Evolutionary conservation across 2,329 filamentous ascomycete genomes (phyloP).

Genomic region (Hypoxylon sp.): DNA sequence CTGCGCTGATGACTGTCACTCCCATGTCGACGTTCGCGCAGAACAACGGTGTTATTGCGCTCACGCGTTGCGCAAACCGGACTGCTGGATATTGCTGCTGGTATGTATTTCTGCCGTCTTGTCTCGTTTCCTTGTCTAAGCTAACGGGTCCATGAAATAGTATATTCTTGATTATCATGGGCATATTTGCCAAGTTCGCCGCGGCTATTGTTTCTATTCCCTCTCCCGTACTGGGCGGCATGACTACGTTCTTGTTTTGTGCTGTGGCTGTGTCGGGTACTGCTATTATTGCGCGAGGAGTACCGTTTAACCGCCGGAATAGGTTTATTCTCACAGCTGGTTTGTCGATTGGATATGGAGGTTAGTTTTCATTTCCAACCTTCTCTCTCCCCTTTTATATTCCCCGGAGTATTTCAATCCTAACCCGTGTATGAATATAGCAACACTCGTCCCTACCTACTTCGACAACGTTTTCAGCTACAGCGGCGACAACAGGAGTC

Average conservation of each 20-base stretch:
- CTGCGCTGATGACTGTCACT: slow-evolving; percentile 79
- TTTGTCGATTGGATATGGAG: slow-evolving; percentile 74
- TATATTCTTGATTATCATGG: slow-evolving; percentile 81
- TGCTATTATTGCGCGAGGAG: slow-evolving; percentile 73
- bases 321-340: slow-evolving; percentile 83
- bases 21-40: slow-evolving; percentile 84
- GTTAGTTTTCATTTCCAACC: slow-evolving; percentile 12
- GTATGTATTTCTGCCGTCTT: slow-evolving; percentile 35
- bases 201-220: slow-evolving; percentile 82
- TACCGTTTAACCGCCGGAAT: slow-evolving; percentile 80
- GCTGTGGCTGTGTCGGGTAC: slow-evolving; percentile 81
- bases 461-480: slow-evolving; percentile 79
- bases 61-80: slow-evolving; percentile 83
- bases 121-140: background rate
- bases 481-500: slow-evolving; percentile 68
- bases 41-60: slow-evolving; percentile 85
- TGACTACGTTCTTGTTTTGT: slow-evolving; percentile 83
- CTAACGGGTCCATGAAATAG: slow-evolving; percentile 41
- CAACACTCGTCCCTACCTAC: slow-evolving; percentile 72
- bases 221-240: slow-evolving; percentile 69
- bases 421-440: slow-evolving; percentile 41
- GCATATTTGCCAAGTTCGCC: slow-evolving; percentile 84
- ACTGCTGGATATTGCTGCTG: slow-evolving; percentile 81
- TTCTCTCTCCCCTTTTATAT: background rate
- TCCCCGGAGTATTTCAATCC: background rate